Percentiles rank a stretch among this genome's conserved stretches.
Conservation (phyloP, 2,329 filamentous ascomycete genomes). For the Calycina herbarum region DNA sequence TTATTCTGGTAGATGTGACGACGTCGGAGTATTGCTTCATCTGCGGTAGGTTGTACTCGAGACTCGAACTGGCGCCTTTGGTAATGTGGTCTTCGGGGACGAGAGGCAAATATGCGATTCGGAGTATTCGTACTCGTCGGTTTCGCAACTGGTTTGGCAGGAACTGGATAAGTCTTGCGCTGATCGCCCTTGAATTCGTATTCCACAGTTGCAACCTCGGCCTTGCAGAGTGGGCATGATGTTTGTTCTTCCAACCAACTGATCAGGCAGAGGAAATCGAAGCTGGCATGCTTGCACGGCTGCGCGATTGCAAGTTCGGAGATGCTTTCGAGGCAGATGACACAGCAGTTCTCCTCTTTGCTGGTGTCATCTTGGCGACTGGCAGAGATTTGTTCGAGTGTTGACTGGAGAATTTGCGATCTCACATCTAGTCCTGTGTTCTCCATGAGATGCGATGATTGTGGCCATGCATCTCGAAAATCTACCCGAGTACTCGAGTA, state of each 20-base stretch:
- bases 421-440: conserved; percentile 43
- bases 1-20: conserved; percentile 70
- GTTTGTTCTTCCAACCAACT: conserved; percentile 76
- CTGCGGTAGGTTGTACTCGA: conserved; percentile 19
- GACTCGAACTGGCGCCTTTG: conserved; percentile 18
- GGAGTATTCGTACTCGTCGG: conserved; percentile 14
- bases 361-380: conserved; percentile 32
- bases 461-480: background rate
- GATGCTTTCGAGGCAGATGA: conserved; percentile 81
- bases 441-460: conserved; percentile 30
- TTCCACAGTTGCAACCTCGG: conserved; percentile 56
- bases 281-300: conserved; percentile 78
- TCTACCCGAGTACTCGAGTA: background rate
- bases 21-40: conserved; percentile 50
- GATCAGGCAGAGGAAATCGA: conserved; percentile 81
- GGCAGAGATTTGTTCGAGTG: conserved; percentile 43
- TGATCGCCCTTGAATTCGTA: conserved; percentile 58
- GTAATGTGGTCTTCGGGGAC: conserved; percentile 22
- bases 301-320: conserved; percentile 69
- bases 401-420: conserved; percentile 46
- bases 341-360: conserved; percentile 58
- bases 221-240: conserved; percentile 78
- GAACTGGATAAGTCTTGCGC: conserved; percentile 60
- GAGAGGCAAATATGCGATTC: conserved; percentile 17
- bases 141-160: conserved; percentile 29